A percentile compares a stretch with the other conserved stretches of the same genome.
These are phyloP conservation scores for Camelina hispida DNA, from an alignment of 345 rosid species.

Conservation along the genomic window DNA sequence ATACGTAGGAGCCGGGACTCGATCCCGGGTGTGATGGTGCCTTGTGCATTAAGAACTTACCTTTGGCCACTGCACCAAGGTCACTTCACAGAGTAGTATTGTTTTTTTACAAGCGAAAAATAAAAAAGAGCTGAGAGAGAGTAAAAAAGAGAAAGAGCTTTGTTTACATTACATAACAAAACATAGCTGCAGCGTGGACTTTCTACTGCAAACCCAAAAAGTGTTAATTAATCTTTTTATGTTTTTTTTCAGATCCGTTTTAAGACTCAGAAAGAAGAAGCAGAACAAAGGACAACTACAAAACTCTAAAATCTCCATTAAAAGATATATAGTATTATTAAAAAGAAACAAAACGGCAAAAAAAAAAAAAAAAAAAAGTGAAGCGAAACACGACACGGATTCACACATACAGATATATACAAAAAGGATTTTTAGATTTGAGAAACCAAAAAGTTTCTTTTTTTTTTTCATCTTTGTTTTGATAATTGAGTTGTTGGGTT, in stretches of 20 bases:
- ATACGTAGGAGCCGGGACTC: too few species aligned
- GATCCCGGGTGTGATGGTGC: too few species aligned
- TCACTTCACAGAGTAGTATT: too few species aligned
- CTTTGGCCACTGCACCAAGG: too few species aligned
- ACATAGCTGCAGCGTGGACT: constrained; percentile 47
- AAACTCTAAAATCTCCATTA: constrained; percentile 31
- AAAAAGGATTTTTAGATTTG: constrained; percentile 32
- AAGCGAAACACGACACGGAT: constrained; percentile 48
- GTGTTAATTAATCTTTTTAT: neutral
- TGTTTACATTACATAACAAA: neutral
- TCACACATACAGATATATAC: constrained; percentile 43
- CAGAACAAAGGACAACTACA: neutral
- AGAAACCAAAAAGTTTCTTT: neutral
- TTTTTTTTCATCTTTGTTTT: constrained; percentile 2
- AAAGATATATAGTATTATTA: constrained; percentile 12
- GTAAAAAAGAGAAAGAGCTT: constrained; percentile 4
- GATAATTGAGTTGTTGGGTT: constrained; percentile 38
- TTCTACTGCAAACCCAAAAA: constrained; percentile 32
- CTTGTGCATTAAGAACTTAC: too few species aligned
- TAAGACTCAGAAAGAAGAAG: neutral
- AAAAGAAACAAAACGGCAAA: constrained; percentile 30
- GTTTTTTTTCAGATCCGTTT: constrained; percentile 36
- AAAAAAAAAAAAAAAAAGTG: constrained; percentile 12
- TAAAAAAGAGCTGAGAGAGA: neutral
- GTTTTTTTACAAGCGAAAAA: neutral